Percentiles rank a stretch among this genome's conserved stretches.
These are phyloP conservation scores for Petunia axillaris DNA, from an alignment of 257 asterid genomes.

Conservation along the genomic window DNA sequence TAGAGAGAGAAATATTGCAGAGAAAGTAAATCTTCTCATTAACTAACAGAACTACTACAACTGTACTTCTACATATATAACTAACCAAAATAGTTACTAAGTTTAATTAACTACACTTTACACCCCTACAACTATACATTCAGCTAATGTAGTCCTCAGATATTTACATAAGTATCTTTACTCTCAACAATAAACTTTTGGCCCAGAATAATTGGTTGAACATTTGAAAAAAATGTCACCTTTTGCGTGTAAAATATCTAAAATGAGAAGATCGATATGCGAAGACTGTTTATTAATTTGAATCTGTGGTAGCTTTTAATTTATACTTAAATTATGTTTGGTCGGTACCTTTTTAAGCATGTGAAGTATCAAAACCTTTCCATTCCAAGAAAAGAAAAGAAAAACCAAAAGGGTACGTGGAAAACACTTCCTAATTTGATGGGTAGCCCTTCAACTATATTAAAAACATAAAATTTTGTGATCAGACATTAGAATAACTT, in stretches of 20 bases:
- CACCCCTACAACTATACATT: no score
- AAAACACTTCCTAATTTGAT: neutral
- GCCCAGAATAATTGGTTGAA: no score
- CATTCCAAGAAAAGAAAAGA: neutral
- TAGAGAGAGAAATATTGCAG: no score
- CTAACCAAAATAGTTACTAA: no score
- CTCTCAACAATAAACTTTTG: no score
- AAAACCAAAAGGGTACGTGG: neutral
- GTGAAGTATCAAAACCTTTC: neutral
- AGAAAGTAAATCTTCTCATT: no score
- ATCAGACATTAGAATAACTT: no score
- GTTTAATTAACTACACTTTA: no score
- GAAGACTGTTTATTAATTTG: neutral
- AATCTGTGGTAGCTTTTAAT: neutral
- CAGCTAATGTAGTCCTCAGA: no score
- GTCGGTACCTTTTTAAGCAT: conserved; percentile 11
- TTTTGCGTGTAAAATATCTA: neutral
- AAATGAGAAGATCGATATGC: neutral
- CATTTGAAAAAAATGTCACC: neutral
- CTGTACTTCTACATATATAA: no score
- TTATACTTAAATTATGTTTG: neutral
- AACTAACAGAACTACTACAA: no score
- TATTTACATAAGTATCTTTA: no score
- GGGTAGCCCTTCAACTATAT: neutral
- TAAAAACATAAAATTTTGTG: neutral